Percentiles rank a stretch among this genome's conserved stretches.
Conservation (phyloP, 2,329 filamentous ascomycete species). For the Stylonectria norvegica region DNA sequence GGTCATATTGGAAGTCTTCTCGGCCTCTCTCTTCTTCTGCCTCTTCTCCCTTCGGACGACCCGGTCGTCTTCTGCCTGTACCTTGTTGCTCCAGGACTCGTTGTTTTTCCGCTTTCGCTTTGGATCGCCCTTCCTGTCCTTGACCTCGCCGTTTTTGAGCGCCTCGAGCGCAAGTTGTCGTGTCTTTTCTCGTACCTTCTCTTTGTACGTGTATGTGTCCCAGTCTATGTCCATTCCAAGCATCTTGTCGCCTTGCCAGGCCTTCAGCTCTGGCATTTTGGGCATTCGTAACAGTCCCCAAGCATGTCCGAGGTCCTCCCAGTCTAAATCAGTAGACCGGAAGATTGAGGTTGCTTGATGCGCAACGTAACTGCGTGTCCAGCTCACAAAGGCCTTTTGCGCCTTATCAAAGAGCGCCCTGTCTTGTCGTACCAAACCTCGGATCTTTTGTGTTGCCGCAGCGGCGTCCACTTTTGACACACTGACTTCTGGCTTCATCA, state of each 20-base stretch:
- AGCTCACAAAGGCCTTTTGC: slow-evolving; percentile 88
- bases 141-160: slow-evolving; percentile 38
- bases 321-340: slow-evolving; percentile 75
- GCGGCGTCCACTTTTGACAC: slow-evolving; percentile 61
- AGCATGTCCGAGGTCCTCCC: slow-evolving; percentile 73
- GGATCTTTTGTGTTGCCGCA: slow-evolving; percentile 56
- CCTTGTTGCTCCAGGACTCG: slow-evolving; percentile 70
- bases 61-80: slow-evolving; percentile 62
- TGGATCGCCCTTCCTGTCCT: slow-evolving; percentile 40
- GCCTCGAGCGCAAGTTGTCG: slow-evolving; percentile 55
- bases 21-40: slow-evolving; percentile 60
- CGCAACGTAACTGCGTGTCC: slow-evolving; percentile 86
- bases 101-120: slow-evolving; percentile 60
- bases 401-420: slow-evolving; percentile 75
- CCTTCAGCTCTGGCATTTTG: slow-evolving; percentile 86
- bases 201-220: slow-evolving; percentile 66
- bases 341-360: slow-evolving; percentile 93
- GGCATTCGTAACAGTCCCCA: slow-evolving; percentile 88
- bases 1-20: slow-evolving; percentile 63
- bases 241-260: slow-evolving; percentile 65
- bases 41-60: slow-evolving; percentile 62
- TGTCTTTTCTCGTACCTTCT: slow-evolving; percentile 66
- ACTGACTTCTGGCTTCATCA: slow-evolving; percentile 54
- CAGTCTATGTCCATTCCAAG: slow-evolving; percentile 64
- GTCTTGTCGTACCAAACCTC: slow-evolving; percentile 51